Base-by-base conservation (phyloP, 2,329 filamentous ascomycete species). In the Thielaviopsis ethacetica region DNA sequence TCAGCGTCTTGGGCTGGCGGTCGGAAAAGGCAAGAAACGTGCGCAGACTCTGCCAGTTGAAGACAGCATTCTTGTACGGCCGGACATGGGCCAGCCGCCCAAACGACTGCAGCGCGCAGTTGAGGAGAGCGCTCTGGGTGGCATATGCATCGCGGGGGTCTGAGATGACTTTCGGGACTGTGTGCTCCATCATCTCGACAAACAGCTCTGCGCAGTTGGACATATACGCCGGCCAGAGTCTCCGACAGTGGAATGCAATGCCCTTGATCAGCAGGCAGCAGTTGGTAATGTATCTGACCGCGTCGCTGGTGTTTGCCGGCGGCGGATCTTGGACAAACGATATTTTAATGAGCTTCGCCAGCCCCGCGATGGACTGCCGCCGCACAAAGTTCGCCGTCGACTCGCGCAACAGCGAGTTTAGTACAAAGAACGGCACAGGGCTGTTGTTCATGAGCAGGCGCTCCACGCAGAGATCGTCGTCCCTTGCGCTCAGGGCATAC, bases 1-100 rank as follows among this genome's bases (percentile, higher is more conserved):
- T 65, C 3, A 84, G 67, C 3, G 78, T 73, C 7, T 72, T 73
- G 1, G 73, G 66, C 30, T 80, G 69, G 3, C 68, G 67, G 24
- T 75, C 73, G 0, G 80, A 82, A 65, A 78, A 71, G 19, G 72
- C 70, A 24, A 85, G 67, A 27, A 85, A 69, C 5, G 73, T 68
- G 54, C 73, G 76, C 62, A 83, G 78, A 0, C 80, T 80, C 58
- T 76, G 72, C 82, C 82, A 84, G 62, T 77, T 78, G 66, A 75
- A 71, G 3, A 67, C 66, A 67, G 72, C 73, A 44, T 74, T 70
- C 3, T 62, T 58, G 22, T 72, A 62, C 0, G 73, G 70, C 2
- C 67, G 61, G 21, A 61, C 64, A 2, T 62, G 59, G 1, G 72
- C 64, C 5, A 69, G 70, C 22, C 62, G 61, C 15, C 67, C 68